Conservation (phyloP, 208 protist species). For the Polymyxa betae region DNA sequence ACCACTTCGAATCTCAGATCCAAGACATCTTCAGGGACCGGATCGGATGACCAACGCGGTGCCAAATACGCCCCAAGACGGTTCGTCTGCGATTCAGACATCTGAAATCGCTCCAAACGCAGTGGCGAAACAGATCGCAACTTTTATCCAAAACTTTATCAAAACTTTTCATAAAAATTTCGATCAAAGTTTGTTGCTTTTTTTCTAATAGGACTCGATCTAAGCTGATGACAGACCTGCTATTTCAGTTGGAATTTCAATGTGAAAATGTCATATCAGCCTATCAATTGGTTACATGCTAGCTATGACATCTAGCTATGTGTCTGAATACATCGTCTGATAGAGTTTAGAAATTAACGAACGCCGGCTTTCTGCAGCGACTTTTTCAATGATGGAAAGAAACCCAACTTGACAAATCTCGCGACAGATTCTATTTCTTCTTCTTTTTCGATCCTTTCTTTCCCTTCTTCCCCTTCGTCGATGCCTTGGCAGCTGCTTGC, state of each 20-base stretch:
- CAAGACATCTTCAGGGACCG: not conserved
- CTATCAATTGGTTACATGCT: not conserved
- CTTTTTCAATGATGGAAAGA: not conserved
- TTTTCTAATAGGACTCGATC: not conserved
- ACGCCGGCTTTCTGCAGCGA: not conserved
- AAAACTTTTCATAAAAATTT: not conserved
- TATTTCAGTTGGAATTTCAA: not conserved
- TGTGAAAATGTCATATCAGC: not conserved
- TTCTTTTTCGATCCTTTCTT: not conserved
- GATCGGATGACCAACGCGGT: not conserved
- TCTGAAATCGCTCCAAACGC: not conserved
- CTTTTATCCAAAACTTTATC: not conserved
- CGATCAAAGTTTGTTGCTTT: not conserved
- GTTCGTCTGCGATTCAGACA: not conserved
- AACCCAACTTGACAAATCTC: not conserved
- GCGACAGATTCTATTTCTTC: not conserved
- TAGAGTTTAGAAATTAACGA: not conserved
- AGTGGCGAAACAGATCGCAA: too few species aligned
- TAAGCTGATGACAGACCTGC: not conserved
- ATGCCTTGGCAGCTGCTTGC: not conserved
- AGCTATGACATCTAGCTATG: not conserved
- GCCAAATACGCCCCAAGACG: not conserved
- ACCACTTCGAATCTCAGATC: conserved; percentile 16
- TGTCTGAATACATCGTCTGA: not conserved
- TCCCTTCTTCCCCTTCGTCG: not conserved